Base-by-base conservation (phyloP, 2,329 filamentous ascomycete genomes). In the Colletotrichum nymphaeae region DNA sequence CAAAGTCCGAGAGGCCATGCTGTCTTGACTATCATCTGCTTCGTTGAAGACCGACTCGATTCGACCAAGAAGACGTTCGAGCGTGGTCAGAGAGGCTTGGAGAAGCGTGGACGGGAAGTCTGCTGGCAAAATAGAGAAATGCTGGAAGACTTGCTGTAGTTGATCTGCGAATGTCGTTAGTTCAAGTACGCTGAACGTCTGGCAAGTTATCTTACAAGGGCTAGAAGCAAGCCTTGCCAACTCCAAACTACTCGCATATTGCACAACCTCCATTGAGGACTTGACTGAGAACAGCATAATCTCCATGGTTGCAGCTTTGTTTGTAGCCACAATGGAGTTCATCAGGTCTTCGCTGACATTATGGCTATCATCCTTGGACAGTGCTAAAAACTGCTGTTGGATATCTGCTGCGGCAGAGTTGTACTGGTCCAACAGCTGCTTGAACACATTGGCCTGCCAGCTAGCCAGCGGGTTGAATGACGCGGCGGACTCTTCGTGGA, bases 391-490 rank as follows among this genome's bases (percentile, higher is more conserved):
- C 76, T 91, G 89, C 74, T 88, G 86, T 64, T 90, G 85, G 73
- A 91, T 87, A 65, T 91, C 89, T 1, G 84, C 81, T 9, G 87
- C 88, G 3, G 88, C 88, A 2, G 87, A 89, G 65, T 87, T 83
- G 76, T 90, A 91, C 74, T 93, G 89, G 8, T 88, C 84, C 53
- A 91, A 80, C 26, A 90, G 84, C 70, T 90, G 87, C 67, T 86
- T 85, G 75, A 92, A 90, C 37, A 92, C 85, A 24, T 83, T 84
- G 75, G 86, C 87, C 74, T 90, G 87, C 91, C 91, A 86, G 30
- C 76, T 76, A 8, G 77, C 75, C 60, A 86, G 83, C 2, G 84
- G 80, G 28, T 83, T 84, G 67, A 93, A 89, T 0, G 87, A 84
- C 35, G 82, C 84, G 19, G 87, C 88, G 1, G 83, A 80, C 55